Conservation (phyloP, 129 eudicot genomes). For the Cynara cardunculus region DNA sequence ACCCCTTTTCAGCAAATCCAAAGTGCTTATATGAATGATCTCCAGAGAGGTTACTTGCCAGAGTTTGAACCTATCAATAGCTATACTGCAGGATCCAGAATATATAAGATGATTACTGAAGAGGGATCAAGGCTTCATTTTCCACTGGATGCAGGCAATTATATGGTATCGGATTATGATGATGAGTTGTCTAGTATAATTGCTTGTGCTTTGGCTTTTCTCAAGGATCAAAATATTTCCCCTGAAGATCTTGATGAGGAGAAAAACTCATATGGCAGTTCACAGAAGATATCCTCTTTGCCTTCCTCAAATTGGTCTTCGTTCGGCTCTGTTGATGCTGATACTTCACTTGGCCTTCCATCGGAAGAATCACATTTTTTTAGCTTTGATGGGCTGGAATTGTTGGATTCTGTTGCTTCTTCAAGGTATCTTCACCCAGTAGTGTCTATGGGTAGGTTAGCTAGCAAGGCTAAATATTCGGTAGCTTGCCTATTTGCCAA, state of each 20-base stretch:
- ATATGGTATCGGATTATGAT: conserved; percentile 68
- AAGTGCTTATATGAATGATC: conserved; percentile 46
- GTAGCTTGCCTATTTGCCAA: conserved; percentile 67
- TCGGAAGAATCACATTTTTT: conserved; percentile 47
- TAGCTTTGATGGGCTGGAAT: conserved; percentile 48
- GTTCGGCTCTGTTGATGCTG: conserved; percentile 42
- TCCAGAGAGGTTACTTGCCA: conserved; percentile 51
- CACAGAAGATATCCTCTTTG: conserved; percentile 31
- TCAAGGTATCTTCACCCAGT: conserved; percentile 48
- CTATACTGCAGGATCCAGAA: conserved; percentile 33
- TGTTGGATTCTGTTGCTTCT: conserved; percentile 48
- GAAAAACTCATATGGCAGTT: conserved; percentile 23
- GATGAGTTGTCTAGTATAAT: conserved; percentile 80
- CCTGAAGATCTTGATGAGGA: conserved; percentile 34
- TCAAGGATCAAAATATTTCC: conserved; percentile 33
- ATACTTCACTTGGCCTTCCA: conserved; percentile 36
- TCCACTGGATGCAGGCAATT: conserved; percentile 52
- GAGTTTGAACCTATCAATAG: conserved; percentile 40
- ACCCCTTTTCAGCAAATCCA: conserved; percentile 51
- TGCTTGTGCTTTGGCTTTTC: conserved; percentile 75
- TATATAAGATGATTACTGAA: conserved; percentile 46
- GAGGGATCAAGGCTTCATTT: conserved; percentile 71
- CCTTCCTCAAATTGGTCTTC: conserved; percentile 44
- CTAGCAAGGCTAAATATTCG: conserved; percentile 57
- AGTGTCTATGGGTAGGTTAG: conserved; percentile 60